phyloP scores from a whole-genome alignment of 2,329 filamentous ascomycete genomes.

The Epichloe coenophiala region DNA sequence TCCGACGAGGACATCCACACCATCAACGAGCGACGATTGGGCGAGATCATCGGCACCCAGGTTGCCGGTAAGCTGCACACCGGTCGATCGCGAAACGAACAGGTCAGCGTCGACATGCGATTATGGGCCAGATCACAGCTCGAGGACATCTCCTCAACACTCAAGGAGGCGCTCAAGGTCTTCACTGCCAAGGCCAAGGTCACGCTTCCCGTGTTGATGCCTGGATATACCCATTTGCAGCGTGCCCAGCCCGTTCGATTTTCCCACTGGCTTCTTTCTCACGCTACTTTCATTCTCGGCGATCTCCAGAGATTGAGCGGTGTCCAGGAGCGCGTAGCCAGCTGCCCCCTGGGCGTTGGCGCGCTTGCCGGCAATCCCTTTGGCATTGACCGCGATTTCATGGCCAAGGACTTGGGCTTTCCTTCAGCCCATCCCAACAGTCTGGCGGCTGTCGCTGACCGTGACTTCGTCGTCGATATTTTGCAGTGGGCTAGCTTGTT shows the following conservation, averaged over 20 bases:
- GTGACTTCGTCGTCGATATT: conserved; percentile 60
- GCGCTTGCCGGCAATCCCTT: conserved; percentile 16
- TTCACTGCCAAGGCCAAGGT: neutral
- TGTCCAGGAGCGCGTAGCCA: conserved; percentile 12
- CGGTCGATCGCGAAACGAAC: conserved; percentile 56
- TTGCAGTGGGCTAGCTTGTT: conserved; percentile 23
- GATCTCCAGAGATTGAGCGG: conserved; percentile 15
- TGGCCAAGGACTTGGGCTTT: conserved; percentile 53
- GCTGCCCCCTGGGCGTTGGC: conserved; percentile 15
- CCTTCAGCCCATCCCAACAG: conserved; percentile 55
- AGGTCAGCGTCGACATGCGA: conserved; percentile 61
- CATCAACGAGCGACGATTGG: conserved; percentile 41
- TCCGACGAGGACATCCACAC: conserved; percentile 30
- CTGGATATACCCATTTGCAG: conserved; percentile 16
- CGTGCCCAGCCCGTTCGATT: conserved; percentile 14
- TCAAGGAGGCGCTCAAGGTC: neutral
- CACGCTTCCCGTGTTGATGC: conserved; percentile 12
- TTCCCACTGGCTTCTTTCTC: conserved; percentile 12
- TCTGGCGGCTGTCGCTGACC: conserved; percentile 55
- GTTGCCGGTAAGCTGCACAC: conserved; percentile 47
- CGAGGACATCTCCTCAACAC: conserved; percentile 7
- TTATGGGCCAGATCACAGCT: conserved; percentile 37
- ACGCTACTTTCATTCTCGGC: conserved; percentile 11
- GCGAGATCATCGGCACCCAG: conserved; percentile 52
- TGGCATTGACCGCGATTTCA: conserved; percentile 17